Base-by-base conservation (phyloP, 768 basidiomycete genomes). In the Boletus patriciae region DNA sequence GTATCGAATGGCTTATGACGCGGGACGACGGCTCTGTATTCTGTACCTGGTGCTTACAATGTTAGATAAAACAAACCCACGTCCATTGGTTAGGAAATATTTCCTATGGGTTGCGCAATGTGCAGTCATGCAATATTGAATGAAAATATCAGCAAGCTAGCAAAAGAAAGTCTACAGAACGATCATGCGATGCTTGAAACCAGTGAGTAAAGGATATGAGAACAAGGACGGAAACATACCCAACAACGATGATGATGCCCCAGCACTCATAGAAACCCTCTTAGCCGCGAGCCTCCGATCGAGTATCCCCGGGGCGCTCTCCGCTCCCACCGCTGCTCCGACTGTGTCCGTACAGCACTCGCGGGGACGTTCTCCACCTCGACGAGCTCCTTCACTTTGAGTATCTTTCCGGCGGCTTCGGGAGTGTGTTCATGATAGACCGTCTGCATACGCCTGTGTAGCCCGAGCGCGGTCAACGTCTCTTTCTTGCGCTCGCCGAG, bases 311-410 rank as follows among this genome's bases (percentile, higher is more conserved):
- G 76, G 12, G 79, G 71, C 11, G 89, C 82, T 70, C 79, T 84
- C 66, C 91, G 77, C 59, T 88, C 87, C 64, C 72, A 70, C 62
- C 83, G 78, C 76, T 87, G 85, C 73, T 90, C 79, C 59, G 81
- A 74, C 68, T 85, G 84, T n/a, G 84, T 87, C 74, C 80, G 79
- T 25, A 93, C 90, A 53, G 80, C 75, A 34, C 79, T 77, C 25
- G 77, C 76, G 0, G 87, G 82, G 16, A 97, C 93, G 67, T 95
- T 96, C 70, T 86, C 80, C 42, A 98, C 94, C 66, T 89, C 82
- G 11, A 97, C 83, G 43, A 98, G 76, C 74, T 98, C 94, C 78
- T 97, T 98, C 54, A 97, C 84, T 23, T 74, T 74, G 46, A 98
- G 77, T 48, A 97, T 94, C 72, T 91, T 90, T 15, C 95, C 94